A percentile compares a stretch with the other conserved stretches of the same genome.
Evolutionary conservation across 2,329 filamentous ascomycete genomes (phyloP).

Genomic region (Tolypocladium ovalisporum): DNA sequence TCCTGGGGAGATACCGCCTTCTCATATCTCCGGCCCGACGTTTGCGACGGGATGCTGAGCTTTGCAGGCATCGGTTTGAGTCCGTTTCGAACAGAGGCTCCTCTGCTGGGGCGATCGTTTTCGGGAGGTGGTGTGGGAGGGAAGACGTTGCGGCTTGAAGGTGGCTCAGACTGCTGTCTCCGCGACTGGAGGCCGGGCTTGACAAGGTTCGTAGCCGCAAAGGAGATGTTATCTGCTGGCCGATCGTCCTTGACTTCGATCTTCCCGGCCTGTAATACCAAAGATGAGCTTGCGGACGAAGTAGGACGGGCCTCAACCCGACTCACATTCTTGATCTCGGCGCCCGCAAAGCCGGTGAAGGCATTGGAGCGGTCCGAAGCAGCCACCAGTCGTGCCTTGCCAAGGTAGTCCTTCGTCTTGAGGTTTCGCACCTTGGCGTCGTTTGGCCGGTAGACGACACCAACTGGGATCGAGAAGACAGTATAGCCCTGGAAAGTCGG

Average conservation of each 20-base stretch:
- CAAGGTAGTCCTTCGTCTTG: constrained; percentile 95
- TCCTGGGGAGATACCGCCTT: constrained; percentile 38
- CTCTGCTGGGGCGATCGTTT: constrained; percentile 56
- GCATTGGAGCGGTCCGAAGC: constrained; percentile 72
- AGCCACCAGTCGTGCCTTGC: constrained; percentile 87
- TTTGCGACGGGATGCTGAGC: constrained; percentile 49
- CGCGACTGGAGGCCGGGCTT: constrained; percentile 73
- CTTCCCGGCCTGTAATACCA: constrained; percentile 35
- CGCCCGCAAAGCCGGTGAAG: constrained; percentile 71
- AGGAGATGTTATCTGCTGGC: constrained; percentile 75
- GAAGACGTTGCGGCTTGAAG: constrained; percentile 69
- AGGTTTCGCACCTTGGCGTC: constrained; percentile 97
- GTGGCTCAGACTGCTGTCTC: constrained; percentile 77
- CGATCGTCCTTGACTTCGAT: constrained; percentile 62
- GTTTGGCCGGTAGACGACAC: constrained; percentile 89
- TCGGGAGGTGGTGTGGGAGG: constrained; percentile 98
- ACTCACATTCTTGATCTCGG: constrained; percentile 64
- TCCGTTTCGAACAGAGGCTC: constrained; percentile 50
- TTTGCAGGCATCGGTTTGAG: constrained; percentile 50
- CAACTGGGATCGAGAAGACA: constrained; percentile 95
- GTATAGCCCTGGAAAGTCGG: constrained; percentile 65
- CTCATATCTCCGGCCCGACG: constrained; percentile 42
- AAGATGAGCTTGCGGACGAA: constrained; percentile 7
- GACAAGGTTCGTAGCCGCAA: constrained; percentile 84
- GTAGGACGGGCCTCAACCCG: neutral